Evolutionary conservation across 805 yeast species (phyloP).

Genomic region (Tetrapisispora namnaoensis): DNA sequence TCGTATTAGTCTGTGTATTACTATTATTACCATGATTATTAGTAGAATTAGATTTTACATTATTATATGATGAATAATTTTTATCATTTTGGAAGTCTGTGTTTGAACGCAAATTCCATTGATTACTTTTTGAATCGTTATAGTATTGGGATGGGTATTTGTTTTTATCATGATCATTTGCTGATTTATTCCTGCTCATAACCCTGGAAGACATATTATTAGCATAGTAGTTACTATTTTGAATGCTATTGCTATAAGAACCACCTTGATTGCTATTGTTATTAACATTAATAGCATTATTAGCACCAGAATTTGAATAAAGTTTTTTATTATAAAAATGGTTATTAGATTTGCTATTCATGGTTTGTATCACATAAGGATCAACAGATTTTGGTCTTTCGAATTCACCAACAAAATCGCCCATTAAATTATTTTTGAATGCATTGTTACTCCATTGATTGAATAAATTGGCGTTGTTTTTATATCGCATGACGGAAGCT

Average conservation of each 20-base stretch:
- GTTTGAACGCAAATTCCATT: not conserved
- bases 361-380: constrained; percentile 19
- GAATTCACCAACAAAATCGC: not conserved
- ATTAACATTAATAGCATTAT: not conserved
- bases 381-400: constrained; percentile 38
- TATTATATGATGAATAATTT: constrained; percentile 1
- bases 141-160: not conserved
- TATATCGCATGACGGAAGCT: not conserved
- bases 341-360: not conserved
- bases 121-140: not conserved
- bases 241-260: not conserved
- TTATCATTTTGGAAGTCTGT: not conserved
- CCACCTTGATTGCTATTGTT: constrained; percentile 1
- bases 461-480: not conserved
- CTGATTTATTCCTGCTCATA: not conserved
- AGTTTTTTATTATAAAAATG: not conserved
- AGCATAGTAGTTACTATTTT: not conserved
- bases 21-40: constrained; percentile 9
- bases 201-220: not conserved
- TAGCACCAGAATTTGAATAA: not conserved
- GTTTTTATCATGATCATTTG: constrained; percentile 1
- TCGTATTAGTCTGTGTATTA: not conserved
- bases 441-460: constrained; percentile 1
- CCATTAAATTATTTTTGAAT: not conserved
- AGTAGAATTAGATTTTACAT: not conserved